Conservation (phyloP, 1,139 yeast species). For the Citeromyces siamensis region DNA sequence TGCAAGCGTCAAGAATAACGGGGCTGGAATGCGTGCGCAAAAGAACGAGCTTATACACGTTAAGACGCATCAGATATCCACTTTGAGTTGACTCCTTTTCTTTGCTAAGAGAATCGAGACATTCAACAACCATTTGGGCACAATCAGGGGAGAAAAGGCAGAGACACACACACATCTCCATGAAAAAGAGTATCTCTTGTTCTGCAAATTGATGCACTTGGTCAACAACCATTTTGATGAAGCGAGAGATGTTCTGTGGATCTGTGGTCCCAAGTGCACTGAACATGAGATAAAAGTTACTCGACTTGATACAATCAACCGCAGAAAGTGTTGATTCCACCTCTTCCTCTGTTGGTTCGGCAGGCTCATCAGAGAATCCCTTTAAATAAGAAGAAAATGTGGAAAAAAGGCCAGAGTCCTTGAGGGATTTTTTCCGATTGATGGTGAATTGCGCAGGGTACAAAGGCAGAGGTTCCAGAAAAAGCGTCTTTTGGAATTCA, state of each 20-base stretch:
- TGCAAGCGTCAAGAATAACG: slow-evolving; percentile 16
- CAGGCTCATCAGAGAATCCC: slow-evolving; percentile 75
- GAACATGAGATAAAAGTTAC: slow-evolving; percentile 42
- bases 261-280: slow-evolving; percentile 23
- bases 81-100: slow-evolving; percentile 11
- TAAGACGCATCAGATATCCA: slow-evolving; percentile 14
- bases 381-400: slow-evolving; percentile 88
- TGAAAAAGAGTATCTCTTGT: slow-evolving; percentile 35
- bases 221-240: slow-evolving; percentile 21
- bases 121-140: slow-evolving; percentile 17
- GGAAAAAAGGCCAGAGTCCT: slow-evolving; percentile 68
- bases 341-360: slow-evolving; percentile 89
- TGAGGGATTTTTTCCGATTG: slow-evolving; percentile 45
- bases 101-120: slow-evolving; percentile 13
- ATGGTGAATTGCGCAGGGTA: slow-evolving; percentile 58
- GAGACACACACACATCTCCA: slow-evolving; percentile 43
- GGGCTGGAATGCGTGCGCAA: slow-evolving; percentile 21
- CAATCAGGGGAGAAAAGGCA: slow-evolving; percentile 29
- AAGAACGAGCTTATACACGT: slow-evolving; percentile 29
- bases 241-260: slow-evolving; percentile 15
- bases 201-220: slow-evolving; percentile 17
- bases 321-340: slow-evolving; percentile 78
- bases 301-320: slow-evolving; percentile 65
- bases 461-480: slow-evolving; percentile 38
- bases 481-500: slow-evolving; percentile 46